phyloP scores from a whole-genome alignment of 176 grass and related monocot genomes.

The Eremochloa ophiuroides region DNA sequence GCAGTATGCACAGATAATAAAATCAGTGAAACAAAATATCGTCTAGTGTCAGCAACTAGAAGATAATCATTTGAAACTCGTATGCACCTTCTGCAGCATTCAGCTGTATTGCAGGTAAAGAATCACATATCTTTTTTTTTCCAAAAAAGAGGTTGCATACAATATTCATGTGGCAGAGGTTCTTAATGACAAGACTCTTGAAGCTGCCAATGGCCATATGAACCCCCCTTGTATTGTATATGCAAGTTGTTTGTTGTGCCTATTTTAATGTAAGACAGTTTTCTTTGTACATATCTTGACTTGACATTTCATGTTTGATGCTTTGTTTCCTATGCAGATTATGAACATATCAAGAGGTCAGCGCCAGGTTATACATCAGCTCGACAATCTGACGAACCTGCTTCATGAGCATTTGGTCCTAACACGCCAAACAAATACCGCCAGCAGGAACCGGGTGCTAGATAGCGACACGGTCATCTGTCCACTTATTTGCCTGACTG shows the following conservation, averaged over 20 bases:
- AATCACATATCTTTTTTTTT: too few relatives aligned
- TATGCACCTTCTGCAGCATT: not conserved
- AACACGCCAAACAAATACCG: slow-evolving; percentile 37
- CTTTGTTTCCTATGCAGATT: slow-evolving; percentile 50
- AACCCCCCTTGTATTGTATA: too few relatives aligned
- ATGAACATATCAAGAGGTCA: slow-evolving; percentile 69
- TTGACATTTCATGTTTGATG: slow-evolving; percentile 1
- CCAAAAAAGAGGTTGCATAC: not conserved
- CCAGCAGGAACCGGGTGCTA: slow-evolving; percentile 27
- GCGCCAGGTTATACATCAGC: slow-evolving; percentile 81
- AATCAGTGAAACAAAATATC: not conserved
- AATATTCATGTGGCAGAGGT: not conserved
- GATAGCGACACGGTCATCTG: slow-evolving; percentile 42
- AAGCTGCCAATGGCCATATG: not conserved
- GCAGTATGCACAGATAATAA: not conserved
- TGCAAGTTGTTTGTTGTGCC: not conserved
- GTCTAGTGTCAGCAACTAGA: not conserved
- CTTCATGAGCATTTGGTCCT: slow-evolving; percentile 65
- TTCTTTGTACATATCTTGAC: slow-evolving; percentile 1
- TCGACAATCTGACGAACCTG: slow-evolving; percentile 71
- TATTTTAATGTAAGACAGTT: not conserved
- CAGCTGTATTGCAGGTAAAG: not conserved
- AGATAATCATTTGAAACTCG: not conserved
- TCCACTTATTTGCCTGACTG: slow-evolving; percentile 48
- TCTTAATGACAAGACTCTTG: not conserved